These are phyloP conservation scores for Aspergillus phoenicis DNA, from an alignment of 2,329 filamentous ascomycete species.

Conservation along the genomic window DNA sequence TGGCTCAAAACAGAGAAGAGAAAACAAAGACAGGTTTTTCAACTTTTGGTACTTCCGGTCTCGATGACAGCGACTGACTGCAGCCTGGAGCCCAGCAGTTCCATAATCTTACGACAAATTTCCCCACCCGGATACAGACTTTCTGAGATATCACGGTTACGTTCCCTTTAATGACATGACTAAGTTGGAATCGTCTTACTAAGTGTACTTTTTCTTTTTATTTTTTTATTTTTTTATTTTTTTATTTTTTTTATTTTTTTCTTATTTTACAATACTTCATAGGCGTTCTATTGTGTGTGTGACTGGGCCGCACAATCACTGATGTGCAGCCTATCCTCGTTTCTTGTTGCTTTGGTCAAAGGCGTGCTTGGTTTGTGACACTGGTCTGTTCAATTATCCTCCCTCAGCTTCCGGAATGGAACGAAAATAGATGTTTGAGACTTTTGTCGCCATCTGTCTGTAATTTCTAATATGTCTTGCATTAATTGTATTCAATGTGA, in stretches of 20 bases:
- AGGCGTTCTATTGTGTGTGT: neutral
- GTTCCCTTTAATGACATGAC: constrained; percentile 8
- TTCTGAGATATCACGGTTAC: constrained; percentile 9
- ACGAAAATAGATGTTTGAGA: neutral
- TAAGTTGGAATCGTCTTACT: neutral
- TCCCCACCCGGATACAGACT: neutral
- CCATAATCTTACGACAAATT: neutral
- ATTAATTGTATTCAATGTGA: neutral
- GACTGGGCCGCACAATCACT: neutral
- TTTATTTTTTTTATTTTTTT: neutral
- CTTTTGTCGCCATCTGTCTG: neutral
- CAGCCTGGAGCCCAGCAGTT: constrained; percentile 8
- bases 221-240: neutral
- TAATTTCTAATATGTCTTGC: neutral
- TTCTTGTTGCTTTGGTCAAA: neutral
- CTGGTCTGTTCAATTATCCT: neutral
- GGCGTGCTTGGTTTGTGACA: neutral
- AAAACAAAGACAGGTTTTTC: neutral
- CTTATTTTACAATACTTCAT: neutral
- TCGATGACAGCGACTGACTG: constrained; percentile 2
- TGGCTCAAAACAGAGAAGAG: no score
- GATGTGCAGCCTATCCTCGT: neutral
- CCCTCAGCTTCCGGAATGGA: neutral
- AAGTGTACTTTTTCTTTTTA: neutral
- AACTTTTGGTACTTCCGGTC: neutral